phyloP scores from a whole-genome alignment of 306 rosid genomes.

The Gastrolobium bilobum region DNA sequence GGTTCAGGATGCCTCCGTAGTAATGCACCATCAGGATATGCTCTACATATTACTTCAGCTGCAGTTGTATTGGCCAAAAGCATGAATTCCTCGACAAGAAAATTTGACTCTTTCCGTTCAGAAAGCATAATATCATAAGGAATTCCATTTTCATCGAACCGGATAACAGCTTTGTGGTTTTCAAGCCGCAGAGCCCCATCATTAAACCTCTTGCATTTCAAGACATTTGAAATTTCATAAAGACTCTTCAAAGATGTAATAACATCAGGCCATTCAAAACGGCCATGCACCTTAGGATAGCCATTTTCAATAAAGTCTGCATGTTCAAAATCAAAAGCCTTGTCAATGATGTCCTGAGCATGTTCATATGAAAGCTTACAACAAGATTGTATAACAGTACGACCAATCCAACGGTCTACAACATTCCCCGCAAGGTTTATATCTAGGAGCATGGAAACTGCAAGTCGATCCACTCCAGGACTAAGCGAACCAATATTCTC shows the following conservation, averaged over 20 bases:
- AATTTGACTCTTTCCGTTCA: conserved; percentile 68
- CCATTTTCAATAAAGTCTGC: conserved; percentile 40
- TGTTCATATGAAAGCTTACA: conserved; percentile 91
- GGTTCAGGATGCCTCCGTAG: conserved; percentile 94
- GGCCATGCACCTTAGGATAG: conserved; percentile 69
- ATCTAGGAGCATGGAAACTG: conserved; percentile 82
- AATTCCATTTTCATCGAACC: conserved; percentile 75
- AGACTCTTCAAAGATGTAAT: conserved; percentile 71
- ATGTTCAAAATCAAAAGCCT: conserved; percentile 50
- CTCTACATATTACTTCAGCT: conserved; percentile 85
- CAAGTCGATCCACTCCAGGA: conserved; percentile 88
- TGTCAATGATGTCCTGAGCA: conserved; percentile 79
- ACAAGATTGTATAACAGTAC: conserved; percentile 84
- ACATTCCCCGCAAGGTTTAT: conserved; percentile 68
- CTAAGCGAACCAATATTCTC: conserved; percentile 81
- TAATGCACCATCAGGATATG: conserved; percentile 83
- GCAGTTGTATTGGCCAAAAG: conserved; percentile 85
- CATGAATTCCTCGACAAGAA: conserved; percentile 92
- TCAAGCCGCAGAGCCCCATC: conserved; percentile 87
- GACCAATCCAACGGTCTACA: conserved; percentile 80
- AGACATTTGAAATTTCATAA: conserved; percentile 61
- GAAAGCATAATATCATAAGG: conserved; percentile 69
- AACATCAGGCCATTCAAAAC: conserved; percentile 75
- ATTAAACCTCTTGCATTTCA: conserved; percentile 72
- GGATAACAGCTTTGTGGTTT: conserved; percentile 60